phyloP scores from a whole-genome alignment of 129 eudicot genomes.

The Glebionis coronaria region DNA sequence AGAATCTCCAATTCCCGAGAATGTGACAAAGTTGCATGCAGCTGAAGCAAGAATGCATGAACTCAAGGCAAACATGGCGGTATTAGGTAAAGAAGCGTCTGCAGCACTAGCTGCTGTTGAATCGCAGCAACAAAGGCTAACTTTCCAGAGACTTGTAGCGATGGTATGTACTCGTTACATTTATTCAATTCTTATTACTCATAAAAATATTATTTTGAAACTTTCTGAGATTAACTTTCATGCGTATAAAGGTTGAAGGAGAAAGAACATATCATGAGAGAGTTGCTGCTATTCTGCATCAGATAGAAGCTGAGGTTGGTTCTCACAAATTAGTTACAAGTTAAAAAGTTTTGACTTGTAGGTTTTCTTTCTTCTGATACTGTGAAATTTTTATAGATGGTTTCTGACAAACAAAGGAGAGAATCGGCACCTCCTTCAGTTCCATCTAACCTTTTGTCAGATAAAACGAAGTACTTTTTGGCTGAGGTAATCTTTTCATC shows the following conservation, averaged over 20 bases:
- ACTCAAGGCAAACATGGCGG: conserved; percentile 92
- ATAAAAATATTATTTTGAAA: neutral
- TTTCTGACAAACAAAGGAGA: conserved; percentile 97
- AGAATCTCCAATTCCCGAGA: conserved; percentile 91
- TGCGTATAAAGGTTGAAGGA: conserved; percentile 74
- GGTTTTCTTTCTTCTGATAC: conserved; percentile 5
- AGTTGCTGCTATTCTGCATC: conserved; percentile 89
- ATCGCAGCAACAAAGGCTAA: conserved; percentile 93
- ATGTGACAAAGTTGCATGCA: conserved; percentile 87
- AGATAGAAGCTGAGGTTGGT: conserved; percentile 91
- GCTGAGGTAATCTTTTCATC: conserved; percentile 63
- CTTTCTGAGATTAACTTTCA: conserved; percentile 3
- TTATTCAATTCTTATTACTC: neutral
- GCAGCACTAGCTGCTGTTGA: conserved; percentile 94
- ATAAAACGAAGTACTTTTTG: conserved; percentile 81
- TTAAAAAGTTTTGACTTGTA: neutral
- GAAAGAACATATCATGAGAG: conserved; percentile 84
- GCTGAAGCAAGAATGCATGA: conserved; percentile 96
- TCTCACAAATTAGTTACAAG: neutral
- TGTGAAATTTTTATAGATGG: conserved; percentile 52
- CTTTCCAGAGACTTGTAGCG: conserved; percentile 94
- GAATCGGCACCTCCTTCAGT: conserved; percentile 90
- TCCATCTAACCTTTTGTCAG: conserved; percentile 60
- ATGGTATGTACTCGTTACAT: conserved; percentile 44
- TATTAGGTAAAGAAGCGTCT: conserved; percentile 94